Evolutionary conservation across 805 yeast genomes (phyloP).

Genomic region (Lipomyces spencermartinsiae): DNA sequence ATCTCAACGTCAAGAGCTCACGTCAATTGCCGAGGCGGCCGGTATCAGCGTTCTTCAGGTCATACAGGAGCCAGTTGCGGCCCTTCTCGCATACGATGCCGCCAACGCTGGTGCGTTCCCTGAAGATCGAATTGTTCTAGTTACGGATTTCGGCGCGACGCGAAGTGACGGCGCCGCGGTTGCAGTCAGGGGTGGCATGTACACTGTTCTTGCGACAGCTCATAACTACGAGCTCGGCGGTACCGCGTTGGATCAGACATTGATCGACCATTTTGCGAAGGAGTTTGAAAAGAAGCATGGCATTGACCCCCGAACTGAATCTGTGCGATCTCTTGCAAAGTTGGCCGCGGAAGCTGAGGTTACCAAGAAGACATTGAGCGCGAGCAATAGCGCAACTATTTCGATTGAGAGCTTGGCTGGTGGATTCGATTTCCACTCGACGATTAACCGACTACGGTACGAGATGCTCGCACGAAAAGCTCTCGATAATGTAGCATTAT

Average conservation of each 20-base stretch:
- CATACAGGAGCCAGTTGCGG: slow-evolving; percentile 91
- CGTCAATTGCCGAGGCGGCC: slow-evolving; percentile 67
- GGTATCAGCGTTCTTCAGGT: slow-evolving; percentile 84
- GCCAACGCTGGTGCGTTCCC: slow-evolving; percentile 30
- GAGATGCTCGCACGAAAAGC: slow-evolving; percentile 85
- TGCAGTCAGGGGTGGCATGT: slow-evolving; percentile 91
- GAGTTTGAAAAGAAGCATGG: slow-evolving; percentile 91
- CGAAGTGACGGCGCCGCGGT: slow-evolving; percentile 95
- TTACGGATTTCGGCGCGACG: slow-evolving; percentile 96
- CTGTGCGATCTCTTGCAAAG: slow-evolving; percentile 84
- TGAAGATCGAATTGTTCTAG: slow-evolving; percentile 80
- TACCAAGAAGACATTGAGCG: slow-evolving; percentile 89
- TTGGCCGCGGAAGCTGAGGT: slow-evolving; percentile 79
- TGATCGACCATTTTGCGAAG: slow-evolving; percentile 83
- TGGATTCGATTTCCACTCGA: slow-evolving; percentile 90
- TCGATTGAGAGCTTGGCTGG: slow-evolving; percentile 94
- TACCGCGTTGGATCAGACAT: slow-evolving; percentile 76
- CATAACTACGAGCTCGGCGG: slow-evolving; percentile 90
- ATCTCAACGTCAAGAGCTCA: slow-evolving; percentile 69
- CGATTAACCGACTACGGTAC: slow-evolving; percentile 91
- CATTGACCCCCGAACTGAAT: slow-evolving; percentile 75
- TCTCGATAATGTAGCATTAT: slow-evolving; percentile 73
- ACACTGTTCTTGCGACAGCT: slow-evolving; percentile 84
- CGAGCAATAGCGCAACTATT: slow-evolving; percentile 84
- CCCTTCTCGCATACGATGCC: slow-evolving; percentile 78